These are phyloP conservation scores for Samsoniella hepiali DNA, from an alignment of 2,329 filamentous ascomycete species.

Conservation along the genomic window DNA sequence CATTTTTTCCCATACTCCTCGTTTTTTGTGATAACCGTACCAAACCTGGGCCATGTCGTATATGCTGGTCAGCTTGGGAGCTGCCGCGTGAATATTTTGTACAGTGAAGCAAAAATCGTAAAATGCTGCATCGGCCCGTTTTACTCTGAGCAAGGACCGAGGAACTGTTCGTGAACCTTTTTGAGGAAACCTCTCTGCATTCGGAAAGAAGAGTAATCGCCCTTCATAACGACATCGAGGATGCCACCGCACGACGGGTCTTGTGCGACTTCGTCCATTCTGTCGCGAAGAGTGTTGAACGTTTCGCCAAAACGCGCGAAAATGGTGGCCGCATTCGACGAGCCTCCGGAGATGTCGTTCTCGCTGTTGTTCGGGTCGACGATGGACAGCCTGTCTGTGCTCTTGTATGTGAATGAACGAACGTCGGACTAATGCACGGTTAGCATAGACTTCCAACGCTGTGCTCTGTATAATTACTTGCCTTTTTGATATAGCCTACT, in stretches of 20 bases:
- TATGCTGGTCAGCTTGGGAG: not conserved
- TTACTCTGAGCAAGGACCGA: slow-evolving; percentile 34
- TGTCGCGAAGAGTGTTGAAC: slow-evolving; percentile 52
- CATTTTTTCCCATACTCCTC: not conserved
- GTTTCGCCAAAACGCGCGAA: slow-evolving; percentile 67
- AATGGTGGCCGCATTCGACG: slow-evolving; percentile 65
- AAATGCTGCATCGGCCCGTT: slow-evolving; percentile 11
- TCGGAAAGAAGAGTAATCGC: slow-evolving; percentile 74
- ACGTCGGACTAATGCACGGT: slow-evolving; percentile 39
- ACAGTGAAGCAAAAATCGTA: not conserved
- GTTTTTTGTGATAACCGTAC: not conserved
- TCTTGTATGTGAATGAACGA: slow-evolving; percentile 51
- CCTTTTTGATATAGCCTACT: slow-evolving; percentile 69
- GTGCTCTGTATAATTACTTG: slow-evolving; percentile 34
- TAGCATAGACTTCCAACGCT: slow-evolving; percentile 7
- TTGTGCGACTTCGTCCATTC: slow-evolving; percentile 52
- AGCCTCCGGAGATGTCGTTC: slow-evolving; percentile 91
- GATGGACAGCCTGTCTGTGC: slow-evolving; percentile 71
- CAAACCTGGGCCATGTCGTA: slow-evolving; percentile 2
- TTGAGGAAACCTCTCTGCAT: slow-evolving; percentile 63
- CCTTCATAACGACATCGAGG: slow-evolving; percentile 68
- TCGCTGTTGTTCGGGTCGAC: slow-evolving; percentile 81
- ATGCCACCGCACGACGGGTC: slow-evolving; percentile 42
- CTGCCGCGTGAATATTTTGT: slow-evolving; percentile 2
- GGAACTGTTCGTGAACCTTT: slow-evolving; percentile 45